These are phyloP conservation scores for Daldinia bambusicola DNA, from an alignment of 495 filamentous ascomycete species.

Conservation along the genomic window DNA sequence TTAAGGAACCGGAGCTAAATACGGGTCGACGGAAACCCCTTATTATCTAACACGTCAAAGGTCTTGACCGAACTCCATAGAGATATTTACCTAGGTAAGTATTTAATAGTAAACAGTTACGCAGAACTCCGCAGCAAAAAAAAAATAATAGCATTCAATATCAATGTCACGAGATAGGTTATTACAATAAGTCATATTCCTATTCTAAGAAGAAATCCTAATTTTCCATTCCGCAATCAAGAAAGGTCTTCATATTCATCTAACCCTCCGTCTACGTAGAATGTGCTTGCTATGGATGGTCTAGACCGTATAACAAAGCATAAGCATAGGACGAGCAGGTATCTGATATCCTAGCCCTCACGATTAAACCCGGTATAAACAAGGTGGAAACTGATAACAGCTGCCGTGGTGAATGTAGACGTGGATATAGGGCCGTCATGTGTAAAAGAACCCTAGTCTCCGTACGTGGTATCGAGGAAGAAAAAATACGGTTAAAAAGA, in stretches of 20 bases:
- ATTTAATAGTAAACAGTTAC: background rate
- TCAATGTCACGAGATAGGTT: background rate
- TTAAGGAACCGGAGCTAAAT: background rate
- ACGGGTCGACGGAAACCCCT: background rate
- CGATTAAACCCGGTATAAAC: slow-evolving; percentile 36
- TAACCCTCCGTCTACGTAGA: background rate
- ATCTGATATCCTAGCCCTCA: slow-evolving; percentile 35
- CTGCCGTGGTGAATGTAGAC: slow-evolving; percentile 21
- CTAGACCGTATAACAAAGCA: slow-evolving; percentile 20
- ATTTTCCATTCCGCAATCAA: slow-evolving; percentile 16
- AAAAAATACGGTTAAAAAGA: slow-evolving; percentile 34
- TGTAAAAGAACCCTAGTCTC: slow-evolving; percentile 25
- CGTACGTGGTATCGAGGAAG: slow-evolving; percentile 25
- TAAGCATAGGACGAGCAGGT: slow-evolving; percentile 28
- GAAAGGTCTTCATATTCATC: slow-evolving; percentile 9
- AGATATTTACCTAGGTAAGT: background rate
- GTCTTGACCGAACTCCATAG: background rate
- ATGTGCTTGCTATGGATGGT: slow-evolving; percentile 15
- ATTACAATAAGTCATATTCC: slow-evolving; percentile 11
- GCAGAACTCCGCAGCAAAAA: background rate
- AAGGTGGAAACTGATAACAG: slow-evolving; percentile 19
- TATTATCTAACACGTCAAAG: background rate
- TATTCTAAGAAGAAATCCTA: slow-evolving; percentile 29
- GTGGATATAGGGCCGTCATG: slow-evolving; percentile 25
- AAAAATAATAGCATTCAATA: background rate